These are phyloP conservation scores for Saksenaea oblongispora DNA, from an alignment of 371 early-diverging fungal species.

Conservation along the genomic window DNA sequence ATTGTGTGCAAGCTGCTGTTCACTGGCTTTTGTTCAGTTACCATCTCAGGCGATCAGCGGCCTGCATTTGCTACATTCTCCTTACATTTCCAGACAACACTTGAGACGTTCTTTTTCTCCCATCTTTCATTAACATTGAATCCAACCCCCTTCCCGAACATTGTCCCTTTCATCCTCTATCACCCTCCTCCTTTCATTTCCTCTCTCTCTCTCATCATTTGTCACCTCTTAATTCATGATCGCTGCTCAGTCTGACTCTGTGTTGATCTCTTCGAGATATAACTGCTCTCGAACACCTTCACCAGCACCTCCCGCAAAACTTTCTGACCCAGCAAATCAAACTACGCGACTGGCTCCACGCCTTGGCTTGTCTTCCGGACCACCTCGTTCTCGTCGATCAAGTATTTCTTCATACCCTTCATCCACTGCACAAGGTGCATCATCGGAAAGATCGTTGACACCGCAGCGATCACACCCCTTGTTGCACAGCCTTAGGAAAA, in stretches of 20 bases:
- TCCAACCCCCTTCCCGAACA: neutral
- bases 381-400: conserved; percentile 1
- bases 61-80: neutral
- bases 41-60: neutral
- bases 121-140: neutral
- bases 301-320: neutral
- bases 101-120: neutral
- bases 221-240: neutral
- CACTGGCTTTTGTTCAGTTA: neutral
- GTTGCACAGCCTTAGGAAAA: neutral
- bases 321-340: neutral
- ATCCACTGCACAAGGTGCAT: neutral
- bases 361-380: neutral
- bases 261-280: neutral
- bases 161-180: neutral
- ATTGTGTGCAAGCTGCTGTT: neutral
- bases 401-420: neutral
- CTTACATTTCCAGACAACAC: neutral
- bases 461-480: conserved; percentile 7
- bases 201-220: neutral
- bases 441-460: neutral
- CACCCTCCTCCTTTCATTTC: neutral
- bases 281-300: neutral
- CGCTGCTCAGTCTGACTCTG: neutral
- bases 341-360: neutral